phyloP scores from a whole-genome alignment of 345 rosid genomes.

The Abelmoschus esculentus region DNA sequence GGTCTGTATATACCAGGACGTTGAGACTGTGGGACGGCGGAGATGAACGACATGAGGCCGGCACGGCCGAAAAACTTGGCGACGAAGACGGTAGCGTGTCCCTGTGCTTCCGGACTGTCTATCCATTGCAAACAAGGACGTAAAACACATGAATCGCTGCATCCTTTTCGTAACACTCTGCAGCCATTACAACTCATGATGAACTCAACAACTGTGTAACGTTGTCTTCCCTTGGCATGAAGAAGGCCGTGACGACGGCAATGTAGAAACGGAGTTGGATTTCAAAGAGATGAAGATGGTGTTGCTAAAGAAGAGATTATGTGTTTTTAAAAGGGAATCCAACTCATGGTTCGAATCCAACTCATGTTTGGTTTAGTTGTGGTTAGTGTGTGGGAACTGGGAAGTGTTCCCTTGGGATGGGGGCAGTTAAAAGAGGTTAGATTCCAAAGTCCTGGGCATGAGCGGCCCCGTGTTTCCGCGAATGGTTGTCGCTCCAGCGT shows the following conservation, averaged over 20 bases:
- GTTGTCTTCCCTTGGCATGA: neutral
- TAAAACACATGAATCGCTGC: neutral
- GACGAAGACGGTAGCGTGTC: neutral
- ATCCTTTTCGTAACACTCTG: neutral
- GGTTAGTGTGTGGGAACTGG: neutral
- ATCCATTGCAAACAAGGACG: neutral
- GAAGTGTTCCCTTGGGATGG: neutral
- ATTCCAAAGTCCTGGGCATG: neutral
- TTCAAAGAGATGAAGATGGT: neutral
- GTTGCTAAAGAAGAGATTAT: no score
- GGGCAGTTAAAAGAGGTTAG: neutral
- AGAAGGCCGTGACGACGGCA: neutral
- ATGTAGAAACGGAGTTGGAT: neutral
- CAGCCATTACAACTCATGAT: neutral
- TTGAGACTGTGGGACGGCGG: neutral
- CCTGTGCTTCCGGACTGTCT: neutral
- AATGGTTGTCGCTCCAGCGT: neutral
- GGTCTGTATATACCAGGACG: neutral
- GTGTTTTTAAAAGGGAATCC: neutral
- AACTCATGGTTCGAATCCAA: neutral
- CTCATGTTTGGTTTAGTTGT: neutral
- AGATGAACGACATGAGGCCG: neutral
- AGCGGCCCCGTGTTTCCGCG: neutral
- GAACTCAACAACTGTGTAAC: no score
- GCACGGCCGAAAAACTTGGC: neutral